Conservation (phyloP, 2,329 filamentous ascomycete genomes). For the Nemania abortiva region DNA sequence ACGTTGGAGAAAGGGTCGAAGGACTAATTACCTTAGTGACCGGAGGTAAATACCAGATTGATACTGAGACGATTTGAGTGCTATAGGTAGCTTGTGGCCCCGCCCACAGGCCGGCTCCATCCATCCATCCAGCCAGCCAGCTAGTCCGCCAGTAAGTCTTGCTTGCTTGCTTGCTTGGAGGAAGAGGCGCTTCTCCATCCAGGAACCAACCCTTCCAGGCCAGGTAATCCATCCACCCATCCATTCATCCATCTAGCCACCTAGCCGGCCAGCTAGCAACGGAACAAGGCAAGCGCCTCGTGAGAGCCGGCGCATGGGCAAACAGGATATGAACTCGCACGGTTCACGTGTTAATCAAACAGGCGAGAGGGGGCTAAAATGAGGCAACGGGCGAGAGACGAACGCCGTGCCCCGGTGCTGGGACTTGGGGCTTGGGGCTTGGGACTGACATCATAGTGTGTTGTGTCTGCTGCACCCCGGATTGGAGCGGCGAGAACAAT, state of each 20-base stretch:
- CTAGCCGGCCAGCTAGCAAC: not conserved
- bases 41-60: slow-evolving; percentile 5
- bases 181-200: not conserved
- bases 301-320: slow-evolving; percentile 28
- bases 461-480: slow-evolving; percentile 8
- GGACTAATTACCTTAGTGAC: slow-evolving; percentile 17
- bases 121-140: no score
- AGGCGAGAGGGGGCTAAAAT: slow-evolving; percentile 22
- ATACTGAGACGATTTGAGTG: slow-evolving; percentile 11
- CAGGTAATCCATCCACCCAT: not conserved
- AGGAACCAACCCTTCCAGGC: no score
- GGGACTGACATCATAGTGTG: slow-evolving; percentile 31
- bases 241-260: not conserved
- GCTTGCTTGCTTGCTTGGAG: no score
- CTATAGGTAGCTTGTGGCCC: slow-evolving; percentile 7
- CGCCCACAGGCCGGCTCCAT: not conserved
- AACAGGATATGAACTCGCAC: slow-evolving; percentile 33
- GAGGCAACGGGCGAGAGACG: slow-evolving; percentile 29
- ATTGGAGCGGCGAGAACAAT: slow-evolving; percentile 20
- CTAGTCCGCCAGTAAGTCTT: slow-evolving; percentile 1
- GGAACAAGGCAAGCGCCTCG: slow-evolving; percentile 9
- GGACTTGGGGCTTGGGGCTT: no score
- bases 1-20: slow-evolving; percentile 16
- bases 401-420: slow-evolving; percentile 12
- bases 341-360: slow-evolving; percentile 40